Conservation (phyloP, 768 basidiomycete species). For the Boletus vermiculosoides region DNA sequence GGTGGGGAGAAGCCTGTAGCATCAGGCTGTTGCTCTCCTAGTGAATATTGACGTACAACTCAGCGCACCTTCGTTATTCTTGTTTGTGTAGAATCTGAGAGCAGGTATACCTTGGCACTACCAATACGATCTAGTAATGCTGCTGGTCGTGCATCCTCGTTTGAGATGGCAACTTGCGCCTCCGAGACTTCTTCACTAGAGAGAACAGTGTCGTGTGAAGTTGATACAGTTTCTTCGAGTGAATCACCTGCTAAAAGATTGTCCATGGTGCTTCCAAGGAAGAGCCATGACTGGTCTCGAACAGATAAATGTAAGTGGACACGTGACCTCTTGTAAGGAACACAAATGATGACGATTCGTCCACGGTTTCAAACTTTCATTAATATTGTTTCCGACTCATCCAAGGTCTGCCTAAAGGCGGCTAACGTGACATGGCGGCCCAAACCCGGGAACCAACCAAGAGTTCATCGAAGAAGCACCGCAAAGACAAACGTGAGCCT, state of each 20-base stretch:
- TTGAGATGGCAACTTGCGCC: conserved; percentile 28
- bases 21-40: conserved; percentile 46
- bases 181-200: conserved; percentile 57
- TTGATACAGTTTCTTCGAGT: conserved; percentile 32
- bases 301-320: neutral
- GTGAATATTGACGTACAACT: conserved; percentile 37
- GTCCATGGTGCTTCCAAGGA: conserved; percentile 42
- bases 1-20: conserved; percentile 30
- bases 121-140: conserved; percentile 68
- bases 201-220: conserved; percentile 53
- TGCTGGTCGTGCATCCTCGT: conserved; percentile 23
- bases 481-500: conserved; percentile 91
- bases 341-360: no score
- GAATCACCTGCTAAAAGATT: conserved; percentile 38
- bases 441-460: conserved; percentile 39
- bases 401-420: neutral
- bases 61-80: conserved; percentile 73
- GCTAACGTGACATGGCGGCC: conserved; percentile 20
- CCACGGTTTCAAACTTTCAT: neutral
- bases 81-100: conserved; percentile 62
- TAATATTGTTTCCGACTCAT: neutral
- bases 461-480: conserved; percentile 85
- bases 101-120: conserved; percentile 70
- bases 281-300: neutral
- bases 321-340: conserved; percentile 18